A percentile compares a stretch with the other conserved stretches of the same genome.
Conservation (phyloP, 805 yeast genomes). For the Wickerhamiella domercqiae region DNA sequence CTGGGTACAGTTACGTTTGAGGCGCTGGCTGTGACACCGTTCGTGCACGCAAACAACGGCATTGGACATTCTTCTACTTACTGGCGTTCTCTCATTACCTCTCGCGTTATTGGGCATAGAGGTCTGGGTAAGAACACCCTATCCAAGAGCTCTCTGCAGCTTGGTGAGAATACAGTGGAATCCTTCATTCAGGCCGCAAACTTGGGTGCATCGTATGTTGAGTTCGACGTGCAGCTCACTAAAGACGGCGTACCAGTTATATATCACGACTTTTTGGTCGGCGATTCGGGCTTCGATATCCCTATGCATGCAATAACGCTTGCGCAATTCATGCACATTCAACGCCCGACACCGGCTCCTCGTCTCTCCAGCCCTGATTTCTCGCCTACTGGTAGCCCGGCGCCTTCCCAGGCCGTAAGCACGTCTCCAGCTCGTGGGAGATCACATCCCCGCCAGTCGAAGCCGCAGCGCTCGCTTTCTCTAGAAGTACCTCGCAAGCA, state of each 20-base stretch:
- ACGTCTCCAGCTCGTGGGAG: no score
- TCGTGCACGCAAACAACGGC: constrained; percentile 51
- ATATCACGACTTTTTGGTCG: constrained; percentile 86
- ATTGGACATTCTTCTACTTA: constrained; percentile 58
- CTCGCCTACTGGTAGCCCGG: not conserved
- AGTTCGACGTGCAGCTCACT: constrained; percentile 90
- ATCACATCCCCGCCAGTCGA: not conserved
- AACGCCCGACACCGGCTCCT: constrained; percentile 7
- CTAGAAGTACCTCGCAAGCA: constrained; percentile 20
- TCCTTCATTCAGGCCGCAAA: constrained; percentile 94
- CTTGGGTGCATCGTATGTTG: constrained; percentile 90
- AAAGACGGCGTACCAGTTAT: constrained; percentile 85
- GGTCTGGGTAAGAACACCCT: constrained; percentile 81
- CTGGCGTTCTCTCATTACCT: constrained; percentile 79
- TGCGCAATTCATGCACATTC: constrained; percentile 51
- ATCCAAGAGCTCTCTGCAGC: constrained; percentile 60
- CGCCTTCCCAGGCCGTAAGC: not conserved
- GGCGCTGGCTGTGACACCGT: constrained; percentile 54
- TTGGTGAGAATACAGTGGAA: constrained; percentile 91
- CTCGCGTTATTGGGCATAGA: constrained; percentile 90
- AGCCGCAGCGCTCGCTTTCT: constrained; percentile 24
- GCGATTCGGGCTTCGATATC: constrained; percentile 89
- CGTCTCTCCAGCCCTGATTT: constrained; percentile 2
- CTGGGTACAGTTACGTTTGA: constrained; percentile 71
- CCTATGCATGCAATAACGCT: constrained; percentile 88